Evolutionary conservation across 2,329 filamentous ascomycete species (phyloP).

Genomic region (Penicillium sp.): DNA sequence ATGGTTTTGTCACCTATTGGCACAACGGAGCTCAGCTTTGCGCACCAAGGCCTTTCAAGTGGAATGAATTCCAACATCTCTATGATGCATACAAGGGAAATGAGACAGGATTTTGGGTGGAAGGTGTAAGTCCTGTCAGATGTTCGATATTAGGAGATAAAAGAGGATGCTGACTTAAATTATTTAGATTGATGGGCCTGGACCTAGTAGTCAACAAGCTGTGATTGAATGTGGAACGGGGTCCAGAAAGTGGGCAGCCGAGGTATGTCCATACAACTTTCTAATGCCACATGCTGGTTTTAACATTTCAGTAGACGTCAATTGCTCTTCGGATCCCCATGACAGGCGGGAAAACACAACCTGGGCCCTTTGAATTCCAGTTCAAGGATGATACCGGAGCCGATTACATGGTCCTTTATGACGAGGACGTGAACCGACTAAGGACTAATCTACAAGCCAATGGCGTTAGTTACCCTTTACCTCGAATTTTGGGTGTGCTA

Average conservation of each 20-base stretch:
- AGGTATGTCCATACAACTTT: neutral
- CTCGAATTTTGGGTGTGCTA: neutral
- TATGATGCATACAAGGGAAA: neutral
- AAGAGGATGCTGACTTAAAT: neutral
- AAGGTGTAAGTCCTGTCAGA: neutral
- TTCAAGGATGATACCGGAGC: constrained; percentile 4
- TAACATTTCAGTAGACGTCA: neutral
- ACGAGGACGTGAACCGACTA: neutral
- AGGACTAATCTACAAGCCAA: neutral
- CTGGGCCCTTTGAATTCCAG: neutral
- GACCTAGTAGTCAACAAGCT: neutral
- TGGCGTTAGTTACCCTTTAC: neutral
- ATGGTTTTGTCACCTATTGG: constrained; percentile 1
- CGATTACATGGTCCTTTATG: neutral
- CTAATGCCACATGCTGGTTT: neutral
- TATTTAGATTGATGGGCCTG: neutral
- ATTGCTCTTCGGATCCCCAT: neutral
- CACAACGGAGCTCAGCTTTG: neutral
- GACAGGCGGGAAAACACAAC: neutral
- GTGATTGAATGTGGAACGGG: neutral
- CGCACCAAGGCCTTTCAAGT: neutral
- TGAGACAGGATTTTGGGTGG: neutral
- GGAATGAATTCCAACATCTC: neutral
- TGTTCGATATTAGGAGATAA: neutral
- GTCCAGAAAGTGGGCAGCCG: neutral